A percentile compares a stretch with the other conserved stretches of the same genome.
These are phyloP conservation scores for Balakata baccata DNA, from an alignment of 345 rosid genomes.

Conservation along the genomic window DNA sequence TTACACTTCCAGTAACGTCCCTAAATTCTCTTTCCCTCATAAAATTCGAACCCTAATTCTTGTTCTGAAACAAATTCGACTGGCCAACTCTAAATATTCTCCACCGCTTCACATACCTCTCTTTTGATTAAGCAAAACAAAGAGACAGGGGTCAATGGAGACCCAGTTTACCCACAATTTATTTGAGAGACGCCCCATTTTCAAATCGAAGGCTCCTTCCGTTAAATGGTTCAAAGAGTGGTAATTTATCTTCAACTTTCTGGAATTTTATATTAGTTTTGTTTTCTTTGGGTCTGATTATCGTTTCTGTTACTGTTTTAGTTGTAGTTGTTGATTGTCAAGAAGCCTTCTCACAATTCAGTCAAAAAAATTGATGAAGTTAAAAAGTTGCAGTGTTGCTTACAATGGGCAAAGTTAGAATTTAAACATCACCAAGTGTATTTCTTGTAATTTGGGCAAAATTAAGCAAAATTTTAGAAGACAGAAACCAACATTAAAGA, in stretches of 20 bases:
- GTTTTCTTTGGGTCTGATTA: neutral
- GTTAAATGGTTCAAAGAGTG: constrained; percentile 84
- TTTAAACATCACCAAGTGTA: no score
- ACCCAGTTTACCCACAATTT: constrained; percentile 48
- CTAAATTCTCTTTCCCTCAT: neutral
- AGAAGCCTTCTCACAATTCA: neutral
- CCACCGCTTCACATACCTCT: neutral
- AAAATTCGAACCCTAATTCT: constrained; percentile 1
- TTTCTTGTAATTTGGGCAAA: no score
- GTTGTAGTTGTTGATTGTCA: neutral
- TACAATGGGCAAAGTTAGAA: no score
- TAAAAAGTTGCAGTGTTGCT: neutral
- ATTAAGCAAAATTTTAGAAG: neutral
- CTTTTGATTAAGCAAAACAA: neutral
- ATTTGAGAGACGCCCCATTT: constrained; percentile 71
- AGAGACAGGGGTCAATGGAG: constrained; percentile 30
- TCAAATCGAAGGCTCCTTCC: constrained; percentile 67
- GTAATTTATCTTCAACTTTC: constrained; percentile 28
- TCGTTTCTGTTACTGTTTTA: neutral
- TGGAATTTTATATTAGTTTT: neutral
- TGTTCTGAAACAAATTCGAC: neutral
- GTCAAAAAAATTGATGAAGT: no score
- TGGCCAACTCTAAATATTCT: neutral
- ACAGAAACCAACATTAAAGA: neutral
- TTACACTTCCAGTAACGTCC: no score